Evolutionary conservation across 2,329 filamentous ascomycete genomes (phyloP).

Genomic region (Elsinoe ampelina): DNA sequence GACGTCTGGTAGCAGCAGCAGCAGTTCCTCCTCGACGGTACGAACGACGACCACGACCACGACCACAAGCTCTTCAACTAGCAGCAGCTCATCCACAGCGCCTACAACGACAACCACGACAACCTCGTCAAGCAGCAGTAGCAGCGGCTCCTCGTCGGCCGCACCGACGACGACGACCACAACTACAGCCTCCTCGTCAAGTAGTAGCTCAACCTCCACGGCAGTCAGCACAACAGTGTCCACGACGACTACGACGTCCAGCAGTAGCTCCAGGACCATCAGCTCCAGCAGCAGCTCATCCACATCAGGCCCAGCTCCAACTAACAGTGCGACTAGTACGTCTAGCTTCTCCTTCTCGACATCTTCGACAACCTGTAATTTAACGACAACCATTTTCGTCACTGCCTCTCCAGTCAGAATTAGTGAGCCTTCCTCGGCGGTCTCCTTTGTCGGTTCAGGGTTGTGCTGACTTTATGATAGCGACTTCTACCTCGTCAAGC

Average conservation of each 20-base stretch:
- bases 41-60: neutral
- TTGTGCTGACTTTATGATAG: neutral
- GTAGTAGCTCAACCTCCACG: neutral
- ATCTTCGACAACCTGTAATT: neutral
- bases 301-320: neutral
- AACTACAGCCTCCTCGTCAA: neutral
- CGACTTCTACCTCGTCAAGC: neutral
- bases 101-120: neutral
- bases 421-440: neutral
- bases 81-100: neutral
- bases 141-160: neutral
- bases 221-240: neutral
- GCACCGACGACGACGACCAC: neutral
- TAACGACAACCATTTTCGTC: neutral
- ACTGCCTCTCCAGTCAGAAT: neutral
- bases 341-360: neutral
- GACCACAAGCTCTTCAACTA: neutral
- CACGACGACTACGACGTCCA: neutral
- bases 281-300: neutral
- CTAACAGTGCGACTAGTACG: slow-evolving; percentile 2
- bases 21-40: neutral
- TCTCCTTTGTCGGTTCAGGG: neutral
- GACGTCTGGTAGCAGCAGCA: neutral
- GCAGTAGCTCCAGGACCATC: neutral
- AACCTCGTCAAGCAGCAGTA: neutral